Evolutionary conservation across 1,139 yeast genomes (phyloP), one percentile per base, ranked within the genome.

Genomic region (Suhomyces ambrosiae): DNA sequence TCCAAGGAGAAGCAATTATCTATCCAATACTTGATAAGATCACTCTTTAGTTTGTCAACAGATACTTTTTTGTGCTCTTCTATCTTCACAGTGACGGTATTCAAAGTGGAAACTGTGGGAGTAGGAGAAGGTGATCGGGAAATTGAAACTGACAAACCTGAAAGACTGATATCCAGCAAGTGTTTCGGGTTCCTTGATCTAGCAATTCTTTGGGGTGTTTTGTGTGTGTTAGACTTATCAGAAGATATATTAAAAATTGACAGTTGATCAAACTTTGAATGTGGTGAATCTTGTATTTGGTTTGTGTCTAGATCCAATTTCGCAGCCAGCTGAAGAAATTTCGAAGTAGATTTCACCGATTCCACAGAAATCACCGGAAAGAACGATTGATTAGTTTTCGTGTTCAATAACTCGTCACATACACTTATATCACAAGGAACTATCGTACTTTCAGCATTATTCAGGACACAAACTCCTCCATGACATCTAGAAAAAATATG

Each of bases 1-100:
- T 52, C 55, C 21, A 68, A 46, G 3, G 45, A 41, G 1, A 54
- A 35, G 38, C 64, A 60, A 15, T 47, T 45, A 4, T 52, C 52
- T 10, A 69, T 38, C 30, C 71, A 48, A 27, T 54, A 52, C 39
- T 56, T 53, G 13, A 71, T 53, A 33, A 69, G 60, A 4, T 48
- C 38, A 33, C 64, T 59, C 39, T 63, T 62, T 23, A 69, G 42
- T 4, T 44, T 44, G 12, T 61, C 65, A 7, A 54, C 44, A 7
- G 65, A 44, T 3, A 53, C 28, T 10, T 48, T 44, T 22, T 48
- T 48, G 35, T 63, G 52, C n/a, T 44, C 40, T 13, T 40, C 29
- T 4, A 54, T 46, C 19, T 52, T 48, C 7, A 54, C 44, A 0
- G 59, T 36, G 6, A 39, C 34, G 2, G 59, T 52, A 11, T 42